Percentiles rank a stretch among this genome's conserved stretches.
phyloP scores from a whole-genome alignment of 306 rosid species.

The Cercis canadensis region DNA sequence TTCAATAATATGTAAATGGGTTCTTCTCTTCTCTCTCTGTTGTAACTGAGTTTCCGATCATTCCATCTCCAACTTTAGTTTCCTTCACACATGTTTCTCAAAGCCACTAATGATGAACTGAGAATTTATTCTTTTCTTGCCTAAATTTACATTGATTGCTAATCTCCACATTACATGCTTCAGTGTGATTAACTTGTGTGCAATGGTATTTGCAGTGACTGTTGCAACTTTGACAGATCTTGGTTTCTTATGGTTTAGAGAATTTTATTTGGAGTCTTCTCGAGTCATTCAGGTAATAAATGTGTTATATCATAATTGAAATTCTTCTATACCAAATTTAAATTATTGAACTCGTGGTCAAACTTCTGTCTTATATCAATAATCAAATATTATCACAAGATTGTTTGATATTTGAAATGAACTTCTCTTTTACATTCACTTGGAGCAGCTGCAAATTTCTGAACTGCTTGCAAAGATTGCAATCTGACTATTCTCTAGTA shows the following conservation, averaged over 20 bases:
- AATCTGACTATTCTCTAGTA: conserved; percentile 29
- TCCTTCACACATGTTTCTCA: too few relatives aligned
- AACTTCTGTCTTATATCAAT: not conserved
- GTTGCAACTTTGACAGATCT: conserved; percentile 88
- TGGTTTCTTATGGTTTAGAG: conserved; percentile 99
- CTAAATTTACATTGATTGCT: not conserved
- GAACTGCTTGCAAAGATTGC: conserved; percentile 37
- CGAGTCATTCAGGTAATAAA: conserved; percentile 94
- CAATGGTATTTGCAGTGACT: conserved; percentile 65
- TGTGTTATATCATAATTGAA: not conserved
- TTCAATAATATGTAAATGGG: too few relatives aligned
- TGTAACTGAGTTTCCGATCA: too few relatives aligned
- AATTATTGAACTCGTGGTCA: not conserved
- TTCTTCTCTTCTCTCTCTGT: too few relatives aligned
- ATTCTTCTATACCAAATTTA: not conserved
- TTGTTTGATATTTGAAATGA: conserved; percentile 23
- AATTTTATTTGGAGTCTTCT: conserved; percentile 93
- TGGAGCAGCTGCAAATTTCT: conserved; percentile 15
- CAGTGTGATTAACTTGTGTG: conserved; percentile 32
- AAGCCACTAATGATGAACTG: not conserved
- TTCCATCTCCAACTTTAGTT: too few relatives aligned
- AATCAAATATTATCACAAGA: not conserved
- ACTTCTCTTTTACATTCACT: conserved; percentile 23
- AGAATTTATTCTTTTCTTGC: conserved; percentile 34
- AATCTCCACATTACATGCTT: conserved; percentile 28